A percentile compares a stretch with the other conserved stretches of the same genome.
phyloP scores from a whole-genome alignment of 352 stramenopile genomes.

The Globisporangium mamillatum region DNA sequence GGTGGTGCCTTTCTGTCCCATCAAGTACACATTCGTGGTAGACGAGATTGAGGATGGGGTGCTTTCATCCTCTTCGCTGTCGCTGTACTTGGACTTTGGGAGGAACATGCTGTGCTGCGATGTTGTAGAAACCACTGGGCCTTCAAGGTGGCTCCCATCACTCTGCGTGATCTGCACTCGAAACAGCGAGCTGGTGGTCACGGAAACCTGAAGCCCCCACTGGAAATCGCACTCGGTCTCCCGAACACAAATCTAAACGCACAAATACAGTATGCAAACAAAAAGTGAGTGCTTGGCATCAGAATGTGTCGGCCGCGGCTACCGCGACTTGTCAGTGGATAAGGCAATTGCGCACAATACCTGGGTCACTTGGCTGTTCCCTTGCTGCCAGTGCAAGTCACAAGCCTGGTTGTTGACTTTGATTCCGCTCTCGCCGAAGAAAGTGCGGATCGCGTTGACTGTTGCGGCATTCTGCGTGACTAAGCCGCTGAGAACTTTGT shows the following conservation, averaged over 20 bases:
- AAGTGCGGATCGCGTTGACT: conserved; percentile 15
- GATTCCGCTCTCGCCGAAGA: conserved; percentile 18
- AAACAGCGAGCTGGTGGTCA: conserved; percentile 16
- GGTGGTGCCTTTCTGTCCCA: background rate
- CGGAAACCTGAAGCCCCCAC: conserved; percentile 36
- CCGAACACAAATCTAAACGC: conserved; percentile 22
- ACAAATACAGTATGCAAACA: background rate
- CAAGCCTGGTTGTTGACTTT: background rate
- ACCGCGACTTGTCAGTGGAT: background rate
- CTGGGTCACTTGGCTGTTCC: conserved; percentile 28
- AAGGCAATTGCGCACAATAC: conserved; percentile 4
- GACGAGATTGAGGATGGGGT: background rate
- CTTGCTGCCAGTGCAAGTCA: conserved; percentile 28
- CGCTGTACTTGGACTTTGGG: conserved; percentile 30
- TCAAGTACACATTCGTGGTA: conserved; percentile 3
- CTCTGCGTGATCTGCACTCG: conserved; percentile 5
- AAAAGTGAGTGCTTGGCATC: background rate
- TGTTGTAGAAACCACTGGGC: conserved; percentile 4
- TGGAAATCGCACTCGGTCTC: conserved; percentile 26
- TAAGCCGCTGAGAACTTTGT: background rate
- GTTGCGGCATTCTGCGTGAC: conserved; percentile 19
- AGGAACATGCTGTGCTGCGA: conserved; percentile 29
- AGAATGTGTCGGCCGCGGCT: background rate
- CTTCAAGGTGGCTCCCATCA: background rate
- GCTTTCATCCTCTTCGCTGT: background rate